A percentile compares a stretch with the other conserved stretches of the same genome.
These are phyloP conservation scores for Chaetomium sp. DNA, from an alignment of 2,329 filamentous ascomycete genomes.

Conservation along the genomic window DNA sequence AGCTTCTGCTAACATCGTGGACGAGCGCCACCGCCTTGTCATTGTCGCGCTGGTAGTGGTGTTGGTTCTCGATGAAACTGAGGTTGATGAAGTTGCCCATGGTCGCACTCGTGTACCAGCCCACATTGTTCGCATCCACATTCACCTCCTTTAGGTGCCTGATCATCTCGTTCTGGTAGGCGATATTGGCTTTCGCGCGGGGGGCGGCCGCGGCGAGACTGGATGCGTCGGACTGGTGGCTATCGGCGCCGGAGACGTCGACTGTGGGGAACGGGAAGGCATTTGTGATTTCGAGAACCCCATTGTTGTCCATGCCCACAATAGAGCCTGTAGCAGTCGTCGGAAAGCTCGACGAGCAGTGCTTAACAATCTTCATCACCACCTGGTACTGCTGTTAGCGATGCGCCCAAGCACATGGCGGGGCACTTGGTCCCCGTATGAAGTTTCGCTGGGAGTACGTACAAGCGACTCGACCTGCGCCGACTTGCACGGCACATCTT, in stretches of 20 bases:
- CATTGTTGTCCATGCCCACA: constrained; percentile 87
- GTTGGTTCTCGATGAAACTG: constrained; percentile 97
- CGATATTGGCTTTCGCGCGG: constrained; percentile 83
- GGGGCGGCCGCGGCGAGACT: constrained; percentile 84
- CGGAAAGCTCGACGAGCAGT: constrained; percentile 85
- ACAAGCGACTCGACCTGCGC: constrained; percentile 96
- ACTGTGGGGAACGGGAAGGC: constrained; percentile 88
- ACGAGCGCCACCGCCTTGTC: constrained; percentile 86
- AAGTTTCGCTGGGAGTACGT: constrained; percentile 43
- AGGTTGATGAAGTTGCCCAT: constrained; percentile 98
- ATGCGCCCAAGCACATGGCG: constrained; percentile 37
- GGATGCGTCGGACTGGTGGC: constrained; percentile 74
- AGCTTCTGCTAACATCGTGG: constrained; percentile 93
- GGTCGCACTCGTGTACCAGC: constrained; percentile 98
- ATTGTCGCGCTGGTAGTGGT: constrained; percentile 95
- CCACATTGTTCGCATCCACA: constrained; percentile 95
- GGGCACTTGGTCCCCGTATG: constrained; percentile 36
- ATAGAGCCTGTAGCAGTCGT: constrained; percentile 86
- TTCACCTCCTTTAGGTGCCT: constrained; percentile 95
- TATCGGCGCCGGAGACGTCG: constrained; percentile 69
- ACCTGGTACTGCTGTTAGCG: constrained; percentile 57
- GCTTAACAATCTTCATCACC: constrained; percentile 97
- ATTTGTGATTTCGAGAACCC: constrained; percentile 88
- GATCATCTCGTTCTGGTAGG: constrained; percentile 96
- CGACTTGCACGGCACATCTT: constrained; percentile 75